Base-by-base conservation (phyloP, 768 basidiomycete species). In the Clitopilus hobsonii region DNA sequence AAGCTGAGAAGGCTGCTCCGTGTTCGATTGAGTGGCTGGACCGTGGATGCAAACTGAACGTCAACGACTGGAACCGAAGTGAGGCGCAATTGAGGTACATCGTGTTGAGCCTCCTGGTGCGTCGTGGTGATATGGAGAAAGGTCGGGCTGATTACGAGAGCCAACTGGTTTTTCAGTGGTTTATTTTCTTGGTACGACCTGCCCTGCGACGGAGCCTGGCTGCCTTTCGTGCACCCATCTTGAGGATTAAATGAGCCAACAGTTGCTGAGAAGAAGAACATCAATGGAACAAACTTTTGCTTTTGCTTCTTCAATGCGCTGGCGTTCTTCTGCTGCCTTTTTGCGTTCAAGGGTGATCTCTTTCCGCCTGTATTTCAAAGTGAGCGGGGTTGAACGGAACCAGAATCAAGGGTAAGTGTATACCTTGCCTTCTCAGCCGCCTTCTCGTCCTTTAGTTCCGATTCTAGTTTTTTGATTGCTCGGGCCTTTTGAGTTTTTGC, bases 221-320 rank as follows among this genome's bases (percentile, higher is more conserved):
- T 36, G 89, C 82, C 68, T 86, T 92, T 54, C 83, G 76, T 47
- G 86, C 88, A 54, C 91, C 88, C 85, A 94, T 88, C 91, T 92
- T 60, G 27, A 53, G 36, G 27, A 30, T 54, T 26, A 26, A 52
- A 54, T 60, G 27, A 52, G 49, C 13, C 26, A 54, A 55, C 16
- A 54, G 47, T 29, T 3, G 36, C 26, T 14, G 45, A 23, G 24
- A 48, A 27, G 1, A 14, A 28, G 52, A 32, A 41, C 50, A 47
- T 60, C 52, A n/a, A 47, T 2, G 52, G 47, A 58, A 60, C 65
- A 41, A 58, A 82, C 86, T 75, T 84, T 81, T 24, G 79, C 80
- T 62, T 84, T 83, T 54, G 80, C 82, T 64, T 88, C 85, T 62
- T 86, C 84, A 47, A 87, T 61, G 49, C 86, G 77, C 59, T 74